Evolutionary conservation across 805 yeast species (phyloP).

Genomic region (Saitoella complicata): DNA sequence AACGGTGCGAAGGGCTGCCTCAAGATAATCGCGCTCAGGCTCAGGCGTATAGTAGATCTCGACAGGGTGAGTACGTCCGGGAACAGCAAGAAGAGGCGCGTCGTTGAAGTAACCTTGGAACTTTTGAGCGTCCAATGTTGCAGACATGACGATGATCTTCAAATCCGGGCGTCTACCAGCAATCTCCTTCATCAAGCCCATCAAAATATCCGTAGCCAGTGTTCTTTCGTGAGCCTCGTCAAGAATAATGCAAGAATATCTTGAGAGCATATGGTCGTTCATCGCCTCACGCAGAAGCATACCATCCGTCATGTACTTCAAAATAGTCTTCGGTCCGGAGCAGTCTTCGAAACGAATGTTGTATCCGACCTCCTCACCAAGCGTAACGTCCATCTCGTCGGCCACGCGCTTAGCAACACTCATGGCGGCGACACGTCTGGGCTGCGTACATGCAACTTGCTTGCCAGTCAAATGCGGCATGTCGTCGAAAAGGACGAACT

Average conservation of each 20-base stretch:
- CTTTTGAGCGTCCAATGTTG: constrained; percentile 92
- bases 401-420: constrained; percentile 96
- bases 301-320: constrained; percentile 98
- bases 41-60: constrained; percentile 95
- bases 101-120: constrained; percentile 77
- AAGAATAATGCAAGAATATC: constrained; percentile 77
- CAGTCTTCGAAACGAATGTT: constrained; percentile 86
- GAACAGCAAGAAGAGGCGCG: constrained; percentile 90
- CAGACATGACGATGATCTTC: constrained; percentile 91
- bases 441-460: constrained; percentile 88
- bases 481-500: constrained; percentile 82
- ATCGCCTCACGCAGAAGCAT: constrained; percentile 93
- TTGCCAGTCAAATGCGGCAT: constrained; percentile 73
- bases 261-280: constrained; percentile 73
- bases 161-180: constrained; percentile 67
- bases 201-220: constrained; percentile 83
- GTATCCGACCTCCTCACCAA: constrained; percentile 94
- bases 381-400: constrained; percentile 83
- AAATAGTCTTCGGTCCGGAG: constrained; percentile 60
- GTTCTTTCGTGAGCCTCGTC: constrained; percentile 99
- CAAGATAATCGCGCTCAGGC: constrained; percentile 84
- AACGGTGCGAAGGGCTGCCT: constrained; percentile 89
- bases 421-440: constrained; percentile 98
- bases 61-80: constrained; percentile 96
- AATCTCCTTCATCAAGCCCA: constrained; percentile 84